Percentiles rank a stretch among this genome's conserved stretches.
These are phyloP conservation scores for Phytopythium delawarense DNA, from an alignment of 352 stramenopile genomes.

Conservation along the genomic window DNA sequence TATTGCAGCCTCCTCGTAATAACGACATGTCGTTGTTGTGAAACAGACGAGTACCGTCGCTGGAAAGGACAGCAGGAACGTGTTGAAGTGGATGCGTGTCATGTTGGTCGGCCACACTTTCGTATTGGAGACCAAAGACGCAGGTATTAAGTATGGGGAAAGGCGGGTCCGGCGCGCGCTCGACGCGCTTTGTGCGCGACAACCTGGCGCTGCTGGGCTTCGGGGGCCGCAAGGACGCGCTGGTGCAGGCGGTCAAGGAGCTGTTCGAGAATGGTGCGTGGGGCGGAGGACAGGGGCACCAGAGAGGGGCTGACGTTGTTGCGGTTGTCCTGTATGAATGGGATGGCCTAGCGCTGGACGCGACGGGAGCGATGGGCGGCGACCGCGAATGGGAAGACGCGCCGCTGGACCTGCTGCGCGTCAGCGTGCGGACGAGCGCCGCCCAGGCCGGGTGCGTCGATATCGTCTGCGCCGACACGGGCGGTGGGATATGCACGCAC, in stretches of 20 bases:
- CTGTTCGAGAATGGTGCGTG: slow-evolving; percentile 77
- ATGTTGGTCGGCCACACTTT: background rate
- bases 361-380: slow-evolving; percentile 27
- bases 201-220: slow-evolving; percentile 81
- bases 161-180: slow-evolving; percentile 7
- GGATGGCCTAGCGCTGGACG: slow-evolving; percentile 44
- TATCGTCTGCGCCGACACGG: slow-evolving; percentile 75
- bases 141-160: background rate
- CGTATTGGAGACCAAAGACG: background rate
- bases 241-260: slow-evolving; percentile 77
- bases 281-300: background rate
- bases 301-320: background rate
- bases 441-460: slow-evolving; percentile 32
- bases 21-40: background rate
- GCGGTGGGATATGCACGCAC: slow-evolving; percentile 60
- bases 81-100: background rate
- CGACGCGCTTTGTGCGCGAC: slow-evolving; percentile 50
- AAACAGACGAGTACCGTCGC: background rate
- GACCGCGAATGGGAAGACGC: slow-evolving; percentile 20
- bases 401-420: slow-evolving; percentile 35
- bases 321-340: no score
- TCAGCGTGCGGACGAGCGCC: slow-evolving; percentile 32
- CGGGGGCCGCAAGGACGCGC: slow-evolving; percentile 41
- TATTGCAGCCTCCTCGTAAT: background rate
- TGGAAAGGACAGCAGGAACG: background rate